A percentile compares a stretch with the other conserved stretches of the same genome.
Evolutionary conservation across 1,139 yeast genomes (phyloP).

Genomic region (Lizanozyma gosingica): DNA sequence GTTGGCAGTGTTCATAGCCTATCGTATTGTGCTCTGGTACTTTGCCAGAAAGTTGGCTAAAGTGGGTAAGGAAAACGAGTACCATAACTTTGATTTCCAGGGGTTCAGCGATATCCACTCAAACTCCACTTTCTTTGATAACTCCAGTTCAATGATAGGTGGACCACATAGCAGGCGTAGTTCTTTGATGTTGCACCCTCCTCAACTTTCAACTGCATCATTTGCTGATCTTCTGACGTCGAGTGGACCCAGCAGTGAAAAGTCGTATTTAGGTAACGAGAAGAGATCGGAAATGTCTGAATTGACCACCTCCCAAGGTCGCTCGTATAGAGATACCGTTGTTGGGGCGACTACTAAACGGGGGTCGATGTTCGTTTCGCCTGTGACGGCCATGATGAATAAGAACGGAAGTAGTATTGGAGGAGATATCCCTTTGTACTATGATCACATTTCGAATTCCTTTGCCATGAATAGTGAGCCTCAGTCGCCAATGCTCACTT

Average conservation of each 20-base stretch:
- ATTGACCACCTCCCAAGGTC: slow-evolving; percentile 13
- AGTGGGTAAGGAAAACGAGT: slow-evolving; percentile 28
- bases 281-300: slow-evolving; percentile 1
- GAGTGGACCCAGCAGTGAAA: slow-evolving; percentile 4
- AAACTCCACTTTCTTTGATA: slow-evolving; percentile 20
- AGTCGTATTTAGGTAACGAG: slow-evolving; percentile 1
- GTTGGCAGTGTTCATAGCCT: slow-evolving; percentile 14
- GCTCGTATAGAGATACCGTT: slow-evolving; percentile 15
- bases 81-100: slow-evolving; percentile 9
- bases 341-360: slow-evolving; percentile 8
- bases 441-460: not conserved
- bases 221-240: slow-evolving; percentile 1
- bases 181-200: slow-evolving; percentile 10
- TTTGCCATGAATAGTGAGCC: slow-evolving; percentile 3
- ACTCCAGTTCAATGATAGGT: slow-evolving; percentile 5
- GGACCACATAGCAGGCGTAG: slow-evolving; percentile 11
- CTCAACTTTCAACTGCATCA: slow-evolving; percentile 6
- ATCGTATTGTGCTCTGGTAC: slow-evolving; percentile 17
- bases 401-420: slow-evolving; percentile 3
- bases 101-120: slow-evolving; percentile 10
- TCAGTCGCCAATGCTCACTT: not conserved
- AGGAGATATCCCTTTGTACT: slow-evolving; percentile 1
- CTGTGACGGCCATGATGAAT: slow-evolving; percentile 18
- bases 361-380: slow-evolving; percentile 21
- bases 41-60: slow-evolving; percentile 22